Percentiles rank a stretch among this genome's conserved stretches.
Conservation (phyloP, 768 basidiomycete genomes). For the Lyophyllum semitale region DNA sequence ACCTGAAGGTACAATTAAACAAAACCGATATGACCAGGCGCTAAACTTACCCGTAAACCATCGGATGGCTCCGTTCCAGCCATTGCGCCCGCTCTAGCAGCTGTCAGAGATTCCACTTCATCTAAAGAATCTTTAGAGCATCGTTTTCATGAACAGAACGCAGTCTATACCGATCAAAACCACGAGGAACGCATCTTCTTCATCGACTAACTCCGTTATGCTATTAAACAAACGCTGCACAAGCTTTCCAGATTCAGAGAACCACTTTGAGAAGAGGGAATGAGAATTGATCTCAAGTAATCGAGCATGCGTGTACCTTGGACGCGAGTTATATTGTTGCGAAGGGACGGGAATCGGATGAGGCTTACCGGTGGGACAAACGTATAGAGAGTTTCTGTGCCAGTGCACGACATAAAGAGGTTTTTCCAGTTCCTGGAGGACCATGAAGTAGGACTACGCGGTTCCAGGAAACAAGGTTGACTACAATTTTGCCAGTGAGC, state of each 20-base stretch:
- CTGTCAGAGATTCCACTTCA: constrained; percentile 95
- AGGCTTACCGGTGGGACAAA: constrained; percentile 72
- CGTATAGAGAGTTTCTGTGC: constrained; percentile 95
- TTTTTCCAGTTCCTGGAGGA: constrained; percentile 97
- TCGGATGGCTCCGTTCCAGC: constrained; percentile 96
- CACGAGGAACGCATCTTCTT: constrained; percentile 88
- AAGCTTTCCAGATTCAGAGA: constrained; percentile 97
- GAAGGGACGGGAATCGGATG: background rate
- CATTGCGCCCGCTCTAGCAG: constrained; percentile 92
- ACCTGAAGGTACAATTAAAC: constrained; percentile 56
- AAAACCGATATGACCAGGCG: background rate
- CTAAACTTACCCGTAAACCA: constrained; percentile 71
- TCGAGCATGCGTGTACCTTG: constrained; percentile 82
- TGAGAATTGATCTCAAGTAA: constrained; percentile 98
- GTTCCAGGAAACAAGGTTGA: constrained; percentile 95
- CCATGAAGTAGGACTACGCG: constrained; percentile 93
- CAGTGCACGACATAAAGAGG: constrained; percentile 89
- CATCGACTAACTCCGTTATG: constrained; percentile 90
- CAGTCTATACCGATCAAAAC: constrained; percentile 79
- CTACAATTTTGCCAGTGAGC: constrained; percentile 35
- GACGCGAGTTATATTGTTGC: background rate
- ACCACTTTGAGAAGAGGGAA: constrained; percentile 98
- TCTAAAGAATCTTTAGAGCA: constrained; percentile 47
- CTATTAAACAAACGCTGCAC: constrained; percentile 90
- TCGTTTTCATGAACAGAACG: background rate